Evolutionary conservation across 345 rosid species (phyloP), one percentile per base, ranked within the genome.

Genomic region (Conringia planisiliqua): DNA sequence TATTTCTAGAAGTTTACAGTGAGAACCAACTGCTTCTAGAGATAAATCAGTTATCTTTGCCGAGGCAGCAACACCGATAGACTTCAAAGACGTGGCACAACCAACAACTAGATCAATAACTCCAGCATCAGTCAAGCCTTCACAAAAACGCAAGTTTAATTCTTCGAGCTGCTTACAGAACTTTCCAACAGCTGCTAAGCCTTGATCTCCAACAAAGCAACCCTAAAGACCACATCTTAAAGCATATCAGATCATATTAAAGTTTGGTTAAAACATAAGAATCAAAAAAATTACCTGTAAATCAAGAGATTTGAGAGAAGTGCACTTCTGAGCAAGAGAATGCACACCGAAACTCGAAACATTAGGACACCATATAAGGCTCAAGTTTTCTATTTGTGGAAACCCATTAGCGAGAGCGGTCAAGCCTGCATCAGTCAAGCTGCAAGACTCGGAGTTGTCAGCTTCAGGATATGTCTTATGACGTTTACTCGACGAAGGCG

Each of bases 131-230:
- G 88, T 94, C 76, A 91, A 83, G 65, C 93, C 91, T 79, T 94
- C 97, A 62, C 97, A 94, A 79, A 90, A 91, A n/a, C 89, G 87
- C 79, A 94, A 78, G 75, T 89, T 91, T 71, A 94, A 69, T 48
- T 86, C 88, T 80, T 86, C 89, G 20, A 93, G 92, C 29, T 83
- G 85, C 79, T 85, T 84, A 78, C 96, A 89, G 64, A 78, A 80
- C 65, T 83, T 82, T 33, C 98, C 96, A 68, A 90, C 86, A 48
- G 88, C 87, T 71, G 83, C 82, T 69, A 90, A 83, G 71, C 96
- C 98, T 81, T 73, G 78, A 86, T 94, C 92, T 67, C 97, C 97
- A 78, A 87, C 80, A 82, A 83, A 91, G 82, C 95, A 94, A 83
- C 97, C 98, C 95, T 89, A 75, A 42, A 65, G 44, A 77, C 9